phyloP scores from a whole-genome alignment of 768 basidiomycete genomes.

The Neoboletus magnificus region DNA sequence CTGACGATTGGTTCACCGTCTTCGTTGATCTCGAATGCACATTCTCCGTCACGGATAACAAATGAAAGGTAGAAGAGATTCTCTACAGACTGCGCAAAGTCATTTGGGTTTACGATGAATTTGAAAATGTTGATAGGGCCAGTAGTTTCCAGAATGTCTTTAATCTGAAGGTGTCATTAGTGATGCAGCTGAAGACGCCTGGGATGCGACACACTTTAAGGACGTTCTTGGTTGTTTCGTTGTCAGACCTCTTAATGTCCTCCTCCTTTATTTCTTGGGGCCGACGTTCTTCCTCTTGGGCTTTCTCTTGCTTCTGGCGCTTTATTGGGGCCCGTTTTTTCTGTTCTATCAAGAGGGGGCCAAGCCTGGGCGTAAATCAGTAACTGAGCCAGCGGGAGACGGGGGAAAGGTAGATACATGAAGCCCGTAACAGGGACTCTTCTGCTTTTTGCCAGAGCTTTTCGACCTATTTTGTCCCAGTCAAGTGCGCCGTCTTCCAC shows the following conservation, averaged over 20 bases:
- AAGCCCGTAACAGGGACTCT: slow-evolving; percentile 82
- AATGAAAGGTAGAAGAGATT: slow-evolving; percentile 96
- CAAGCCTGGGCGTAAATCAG: slow-evolving; percentile 61
- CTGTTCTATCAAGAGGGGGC: slow-evolving; percentile 83
- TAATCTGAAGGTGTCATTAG: slow-evolving; percentile 45
- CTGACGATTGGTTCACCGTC: slow-evolving; percentile 76
- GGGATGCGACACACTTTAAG: slow-evolving; percentile 48
- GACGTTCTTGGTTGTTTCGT: slow-evolving; percentile 90
- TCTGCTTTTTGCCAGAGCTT: slow-evolving; percentile 75
- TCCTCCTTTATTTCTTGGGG: slow-evolving; percentile 82
- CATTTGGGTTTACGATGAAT: slow-evolving; percentile 85
- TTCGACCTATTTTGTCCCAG: slow-evolving; percentile 86
- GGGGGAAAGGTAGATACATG: slow-evolving; percentile 57
- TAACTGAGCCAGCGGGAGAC: not conserved
- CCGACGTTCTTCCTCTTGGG: slow-evolving; percentile 60
- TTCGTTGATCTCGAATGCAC: slow-evolving; percentile 63
- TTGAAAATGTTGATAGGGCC: slow-evolving; percentile 72
- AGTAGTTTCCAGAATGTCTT: slow-evolving; percentile 51
- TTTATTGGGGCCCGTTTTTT: slow-evolving; percentile 65
- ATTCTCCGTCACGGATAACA: slow-evolving; percentile 81
- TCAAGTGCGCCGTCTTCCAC: slow-evolving; percentile 53
- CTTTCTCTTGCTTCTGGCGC: slow-evolving; percentile 68
- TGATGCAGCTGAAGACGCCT: not conserved
- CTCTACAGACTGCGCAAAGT: slow-evolving; percentile 93
- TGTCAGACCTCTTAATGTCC: slow-evolving; percentile 78